A percentile compares a stretch with the other conserved stretches of the same genome.
Evolutionary conservation across 2,329 filamentous ascomycete genomes (phyloP).

Genomic region (Penicillium occitanis): DNA sequence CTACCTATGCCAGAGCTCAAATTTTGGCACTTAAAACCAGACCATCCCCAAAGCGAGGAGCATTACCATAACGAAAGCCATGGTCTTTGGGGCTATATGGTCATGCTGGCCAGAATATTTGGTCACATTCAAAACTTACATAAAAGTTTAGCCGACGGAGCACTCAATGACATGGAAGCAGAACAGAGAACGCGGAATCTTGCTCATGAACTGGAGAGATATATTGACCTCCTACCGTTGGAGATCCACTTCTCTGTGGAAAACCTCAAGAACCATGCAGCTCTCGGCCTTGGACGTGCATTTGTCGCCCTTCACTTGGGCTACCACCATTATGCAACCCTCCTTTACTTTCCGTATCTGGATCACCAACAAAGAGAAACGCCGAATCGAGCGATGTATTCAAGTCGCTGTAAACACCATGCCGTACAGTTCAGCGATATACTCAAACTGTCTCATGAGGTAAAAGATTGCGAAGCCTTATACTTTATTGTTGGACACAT

Average conservation of each 20-base stretch:
- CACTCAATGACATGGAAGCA: neutral
- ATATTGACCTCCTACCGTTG: neutral
- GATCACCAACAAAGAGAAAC: constrained; percentile 23
- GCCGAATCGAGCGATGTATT: constrained; percentile 28
- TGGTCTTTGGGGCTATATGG: neutral
- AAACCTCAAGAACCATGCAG: constrained; percentile 42
- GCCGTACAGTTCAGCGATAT: constrained; percentile 30
- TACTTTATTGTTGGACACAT: constrained; percentile 51
- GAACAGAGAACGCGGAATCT: neutral
- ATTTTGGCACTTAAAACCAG: neutral
- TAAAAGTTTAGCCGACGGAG: neutral
- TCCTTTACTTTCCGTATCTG: constrained; percentile 52
- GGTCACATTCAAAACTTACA: neutral
- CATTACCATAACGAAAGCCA: neutral
- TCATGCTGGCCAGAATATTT: neutral
- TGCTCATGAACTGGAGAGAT: neutral
- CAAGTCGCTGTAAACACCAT: constrained; percentile 43
- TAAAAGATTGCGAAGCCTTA: constrained; percentile 41
- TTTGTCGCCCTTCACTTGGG: constrained; percentile 50
- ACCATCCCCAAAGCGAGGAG: neutral
- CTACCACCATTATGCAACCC: constrained; percentile 50
- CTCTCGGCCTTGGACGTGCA: constrained; percentile 43
- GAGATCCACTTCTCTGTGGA: constrained; percentile 25
- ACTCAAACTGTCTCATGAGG: neutral
- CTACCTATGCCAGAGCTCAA: neutral